Conservation (phyloP, 352 stramenopile genomes). For the Pythium phragmitis region DNA sequence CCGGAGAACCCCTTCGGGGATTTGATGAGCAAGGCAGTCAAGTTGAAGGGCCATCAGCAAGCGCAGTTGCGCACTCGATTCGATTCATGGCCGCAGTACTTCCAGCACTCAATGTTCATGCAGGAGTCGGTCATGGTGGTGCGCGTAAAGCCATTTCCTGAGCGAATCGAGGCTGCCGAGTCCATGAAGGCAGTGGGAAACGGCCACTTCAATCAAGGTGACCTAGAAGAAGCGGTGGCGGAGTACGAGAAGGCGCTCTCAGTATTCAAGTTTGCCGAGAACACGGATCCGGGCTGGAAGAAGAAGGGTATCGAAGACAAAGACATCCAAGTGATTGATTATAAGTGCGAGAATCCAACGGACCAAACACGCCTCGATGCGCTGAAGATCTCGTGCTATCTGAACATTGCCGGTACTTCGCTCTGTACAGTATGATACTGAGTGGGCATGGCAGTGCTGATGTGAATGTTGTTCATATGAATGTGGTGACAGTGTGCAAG, state of each 20-base stretch:
- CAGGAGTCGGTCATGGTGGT: slow-evolving; percentile 61
- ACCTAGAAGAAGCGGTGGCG: slow-evolving; percentile 68
- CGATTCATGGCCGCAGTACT: slow-evolving; percentile 82
- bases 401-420: slow-evolving; percentile 73
- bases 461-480: neutral
- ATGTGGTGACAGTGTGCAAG: slow-evolving; percentile 50
- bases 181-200: slow-evolving; percentile 75
- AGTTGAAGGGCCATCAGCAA: slow-evolving; percentile 83
- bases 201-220: slow-evolving; percentile 42
- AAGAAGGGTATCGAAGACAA: slow-evolving; percentile 86
- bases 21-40: slow-evolving; percentile 84
- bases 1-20: slow-evolving; percentile 77
- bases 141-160: slow-evolving; percentile 43
- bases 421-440: neutral
- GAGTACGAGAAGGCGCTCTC: slow-evolving; percentile 86
- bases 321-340: slow-evolving; percentile 62
- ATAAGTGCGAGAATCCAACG: slow-evolving; percentile 41
- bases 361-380: slow-evolving; percentile 48
- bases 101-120: slow-evolving; percentile 89
- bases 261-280: slow-evolving; percentile 81
- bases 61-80: slow-evolving; percentile 68
- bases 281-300: slow-evolving; percentile 80
- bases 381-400: slow-evolving; percentile 71
- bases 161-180: slow-evolving; percentile 55
- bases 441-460: neutral